Evolutionary conservation across 352 stramenopile species (phyloP), one percentile per base, ranked within the genome.

Genomic region (Phytophthora palmivora): DNA sequence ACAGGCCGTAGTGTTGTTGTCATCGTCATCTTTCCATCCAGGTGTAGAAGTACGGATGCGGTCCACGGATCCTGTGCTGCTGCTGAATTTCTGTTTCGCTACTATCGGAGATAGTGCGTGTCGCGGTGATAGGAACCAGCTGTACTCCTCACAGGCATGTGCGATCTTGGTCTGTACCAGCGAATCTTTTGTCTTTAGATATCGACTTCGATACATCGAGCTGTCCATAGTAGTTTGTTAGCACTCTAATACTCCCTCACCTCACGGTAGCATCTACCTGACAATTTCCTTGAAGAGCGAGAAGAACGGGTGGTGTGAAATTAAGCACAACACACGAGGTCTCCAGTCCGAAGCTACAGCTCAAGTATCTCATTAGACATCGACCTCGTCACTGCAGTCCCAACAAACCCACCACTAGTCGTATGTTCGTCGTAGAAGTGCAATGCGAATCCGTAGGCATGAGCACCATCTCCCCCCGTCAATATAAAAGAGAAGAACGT

Each of bases 271-370:
- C n/a, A 48, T 39, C 46, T 72, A 89, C 80, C 74, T 89, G 43
- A 91, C 67, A 52, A 92, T 58, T 38, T 91, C 78, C 39, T 91
- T 91, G 49, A 93, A 91, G 8, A 94, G 74, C 45, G 82, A 89
- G 61, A 94, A 91, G 61, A 92, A 89, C 12, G 86, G 78, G 58
- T 92, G 82, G 43, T 91, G 82, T 36, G 86, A 94, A 57, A 94
- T 87, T 16, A 94, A 41, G 36, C 86, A 94, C 37, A 90, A 69
- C 6, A 92, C 86, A 15, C 73, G 76, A 51, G 83, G 80, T 8
- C 67, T 75, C 81, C 78, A 88, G 24, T 49, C 28, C 15, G 67
- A 51, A n/a, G 9, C 39, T 74, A n/a, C 28, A 21, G 11, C 2
- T n/a, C 18, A 36, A 43, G n/a, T 28, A 56, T 4, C 5, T n/a